Percentiles rank a stretch among this genome's conserved stretches.
phyloP scores from a whole-genome alignment of 2,329 filamentous ascomycete species.

The Fusarium caatingaense region DNA sequence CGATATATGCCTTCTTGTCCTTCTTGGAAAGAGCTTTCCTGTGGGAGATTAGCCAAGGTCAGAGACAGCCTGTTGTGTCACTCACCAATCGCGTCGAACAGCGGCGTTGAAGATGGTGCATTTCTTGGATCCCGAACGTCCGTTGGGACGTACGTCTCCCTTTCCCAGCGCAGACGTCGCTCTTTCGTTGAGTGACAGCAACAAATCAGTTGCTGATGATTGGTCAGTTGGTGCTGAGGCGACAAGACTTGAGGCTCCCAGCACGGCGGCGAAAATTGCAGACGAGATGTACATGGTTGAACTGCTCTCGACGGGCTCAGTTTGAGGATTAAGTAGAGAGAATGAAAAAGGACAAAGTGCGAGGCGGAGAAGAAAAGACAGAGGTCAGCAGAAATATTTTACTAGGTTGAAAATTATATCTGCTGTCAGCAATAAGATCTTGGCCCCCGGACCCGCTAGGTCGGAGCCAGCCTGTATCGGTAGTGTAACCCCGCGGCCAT shows the following conservation, averaged over 20 bases:
- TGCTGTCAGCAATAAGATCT: neutral
- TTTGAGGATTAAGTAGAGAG: accelerated
- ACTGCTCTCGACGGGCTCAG: accelerated
- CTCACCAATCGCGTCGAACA: constrained; percentile 6
- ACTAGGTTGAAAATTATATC: neutral
- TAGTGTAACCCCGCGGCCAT: neutral
- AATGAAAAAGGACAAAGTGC: accelerated
- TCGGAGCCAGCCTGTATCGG: neutral
- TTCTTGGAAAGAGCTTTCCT: constrained; percentile 1
- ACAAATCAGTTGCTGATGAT: neutral
- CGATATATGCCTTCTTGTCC: constrained; percentile 3
- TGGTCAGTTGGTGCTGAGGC: neutral
- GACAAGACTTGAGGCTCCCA: neutral
- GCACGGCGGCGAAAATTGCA: neutral
- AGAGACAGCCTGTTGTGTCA: accelerated
- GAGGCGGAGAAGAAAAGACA: neutral
- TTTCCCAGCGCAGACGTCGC: neutral
- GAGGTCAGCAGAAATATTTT: neutral
- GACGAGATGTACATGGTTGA: neutral
- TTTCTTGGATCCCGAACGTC: neutral
- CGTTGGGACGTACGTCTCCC: accelerated
- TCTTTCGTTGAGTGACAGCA: neutral
- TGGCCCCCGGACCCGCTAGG: neutral
- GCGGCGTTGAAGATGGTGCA: constrained; percentile 3
- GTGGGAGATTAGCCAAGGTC: accelerated